Evolutionary conservation across 139 green algal species (phyloP), one percentile per base, ranked within the genome.

Genomic region (Closterium sp.): DNA sequence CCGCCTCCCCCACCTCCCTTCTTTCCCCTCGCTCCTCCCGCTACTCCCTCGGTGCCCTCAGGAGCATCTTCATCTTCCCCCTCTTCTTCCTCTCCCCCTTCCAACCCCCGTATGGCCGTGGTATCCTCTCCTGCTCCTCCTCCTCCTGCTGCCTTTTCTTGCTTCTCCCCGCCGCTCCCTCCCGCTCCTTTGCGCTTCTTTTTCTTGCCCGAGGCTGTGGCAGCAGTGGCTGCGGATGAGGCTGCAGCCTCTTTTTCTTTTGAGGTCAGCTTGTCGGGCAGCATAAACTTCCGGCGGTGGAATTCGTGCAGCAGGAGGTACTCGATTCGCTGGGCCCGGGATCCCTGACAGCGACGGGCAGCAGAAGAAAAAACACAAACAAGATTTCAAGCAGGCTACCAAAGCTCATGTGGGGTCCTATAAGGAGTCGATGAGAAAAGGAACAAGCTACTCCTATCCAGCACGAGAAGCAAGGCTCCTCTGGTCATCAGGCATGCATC

Each of bases 281-380:
- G 94, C 85, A 99, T 95, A 94, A 98, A 99, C 95, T 99, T 99
- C 92, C 97, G 96, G 2, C 88, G 90, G 90, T 99, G 97, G 95
- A 99, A 99, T 96, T 99, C 98, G 93, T 99, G 98, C 91, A 99
- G 96, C 92, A 99, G 97, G 88, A 99, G 97, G 95, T 97, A 98
- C 96, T 99, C 98, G 38, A 99, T 99, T 93, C 98, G 97, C 96
- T 98, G 97, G 24, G 98, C 98, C 24, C 98, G 96, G 88, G 97
- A 95, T n/a, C 97, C 96, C 92, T 94, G 90, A 29, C 38, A 89
- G 2, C 62, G 17, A 27, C 62, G 19, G 62, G 62, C 62, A 79
- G 86, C 31, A 89, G 19, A 89, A 38, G 17, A 89, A 79, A 70
- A 70, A 21, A 24, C n/a, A n/a, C n/a, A n/a, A n/a, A n/a, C 42